Conservation (phyloP, 1,284 basidiomycete genomes). For the Tilletia horrida region DNA sequence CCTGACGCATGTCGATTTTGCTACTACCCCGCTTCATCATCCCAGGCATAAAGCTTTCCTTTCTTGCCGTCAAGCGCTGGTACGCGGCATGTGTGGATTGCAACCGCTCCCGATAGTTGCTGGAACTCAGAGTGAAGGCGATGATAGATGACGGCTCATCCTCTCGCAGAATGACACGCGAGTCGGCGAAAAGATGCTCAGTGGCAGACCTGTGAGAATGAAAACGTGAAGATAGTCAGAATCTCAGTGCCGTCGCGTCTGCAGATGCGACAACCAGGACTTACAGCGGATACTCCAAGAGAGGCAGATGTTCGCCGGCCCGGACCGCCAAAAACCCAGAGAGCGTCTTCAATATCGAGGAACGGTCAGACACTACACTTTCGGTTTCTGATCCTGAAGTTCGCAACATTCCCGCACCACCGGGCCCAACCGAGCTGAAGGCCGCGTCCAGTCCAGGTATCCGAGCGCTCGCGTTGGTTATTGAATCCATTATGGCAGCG, state of each 20-base stretch:
- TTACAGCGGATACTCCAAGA: slow-evolving; percentile 61
- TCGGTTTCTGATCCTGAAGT: slow-evolving; percentile 56
- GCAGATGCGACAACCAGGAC: slow-evolving; percentile 26
- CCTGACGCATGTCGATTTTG: background rate
- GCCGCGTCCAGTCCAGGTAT: slow-evolving; percentile 12
- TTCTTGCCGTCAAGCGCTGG: slow-evolving; percentile 26
- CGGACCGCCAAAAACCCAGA: slow-evolving; percentile 66
- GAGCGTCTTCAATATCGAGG: slow-evolving; percentile 78
- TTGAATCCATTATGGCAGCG: slow-evolving; percentile 4
- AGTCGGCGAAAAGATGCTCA: slow-evolving; percentile 78
- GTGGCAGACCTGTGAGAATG: slow-evolving; percentile 27
- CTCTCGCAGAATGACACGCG: slow-evolving; percentile 88
- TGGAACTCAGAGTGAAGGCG: slow-evolving; percentile 86
- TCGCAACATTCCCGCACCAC: background rate
- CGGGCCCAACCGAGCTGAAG: background rate
- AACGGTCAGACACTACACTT: slow-evolving; percentile 63
- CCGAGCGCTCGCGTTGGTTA: background rate
- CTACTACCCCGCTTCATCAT: slow-evolving; percentile 59
- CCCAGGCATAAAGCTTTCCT: slow-evolving; percentile 67
- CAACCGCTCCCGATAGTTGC: slow-evolving; percentile 64
- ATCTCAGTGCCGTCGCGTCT: no score
- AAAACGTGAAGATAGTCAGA: background rate
- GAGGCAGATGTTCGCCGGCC: slow-evolving; percentile 60
- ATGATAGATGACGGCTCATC: slow-evolving; percentile 98
- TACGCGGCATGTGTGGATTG: slow-evolving; percentile 21